A percentile compares a stretch with the other conserved stretches of the same genome.
Evolutionary conservation across 352 stramenopile species (phyloP).

Genomic region (Phytopythium cucurbitacearum): DNA sequence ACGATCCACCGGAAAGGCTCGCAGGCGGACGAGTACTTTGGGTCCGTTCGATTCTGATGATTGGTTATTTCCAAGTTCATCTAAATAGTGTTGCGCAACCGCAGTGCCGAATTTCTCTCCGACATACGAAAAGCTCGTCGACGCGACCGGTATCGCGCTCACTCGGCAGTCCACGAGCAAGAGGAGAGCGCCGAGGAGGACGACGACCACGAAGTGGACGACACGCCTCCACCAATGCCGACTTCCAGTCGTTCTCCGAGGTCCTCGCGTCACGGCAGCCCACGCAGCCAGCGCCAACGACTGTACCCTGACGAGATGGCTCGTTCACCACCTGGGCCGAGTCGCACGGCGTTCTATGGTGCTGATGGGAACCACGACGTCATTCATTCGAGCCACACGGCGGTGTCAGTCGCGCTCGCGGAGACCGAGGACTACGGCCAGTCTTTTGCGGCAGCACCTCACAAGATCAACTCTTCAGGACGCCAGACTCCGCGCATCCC

Average conservation of each 20-base stretch:
- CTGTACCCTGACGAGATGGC: too few species aligned
- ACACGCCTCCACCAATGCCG: slow-evolving; percentile 6
- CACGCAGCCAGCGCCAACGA: too few species aligned
- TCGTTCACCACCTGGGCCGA: too few species aligned
- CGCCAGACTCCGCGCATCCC: slow-evolving; percentile 19
- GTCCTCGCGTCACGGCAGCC: too few species aligned
- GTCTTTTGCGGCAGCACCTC: not conserved
- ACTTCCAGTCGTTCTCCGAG: not conserved
- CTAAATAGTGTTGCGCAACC: not conserved
- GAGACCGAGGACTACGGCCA: slow-evolving; percentile 7
- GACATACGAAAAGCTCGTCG: slow-evolving; percentile 18
- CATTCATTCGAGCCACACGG: too few species aligned
- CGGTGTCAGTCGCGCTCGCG: too few species aligned
- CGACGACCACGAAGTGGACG: slow-evolving; percentile 17
- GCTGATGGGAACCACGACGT: too few species aligned
- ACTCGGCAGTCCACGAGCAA: slow-evolving; percentile 2
- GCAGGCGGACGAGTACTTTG: slow-evolving; percentile 65
- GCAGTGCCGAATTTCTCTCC: slow-evolving; percentile 55
- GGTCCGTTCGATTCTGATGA: slow-evolving; percentile 11
- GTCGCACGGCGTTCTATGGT: too few species aligned
- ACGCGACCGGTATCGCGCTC: slow-evolving; percentile 5
- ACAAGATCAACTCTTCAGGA: too few species aligned
- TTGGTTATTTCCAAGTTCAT: not conserved
- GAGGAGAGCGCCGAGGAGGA: slow-evolving; percentile 11
- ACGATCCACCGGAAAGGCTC: slow-evolving; percentile 67